phyloP scores from a whole-genome alignment of 1,139 yeast species.

The Taphrina pruni region DNA sequence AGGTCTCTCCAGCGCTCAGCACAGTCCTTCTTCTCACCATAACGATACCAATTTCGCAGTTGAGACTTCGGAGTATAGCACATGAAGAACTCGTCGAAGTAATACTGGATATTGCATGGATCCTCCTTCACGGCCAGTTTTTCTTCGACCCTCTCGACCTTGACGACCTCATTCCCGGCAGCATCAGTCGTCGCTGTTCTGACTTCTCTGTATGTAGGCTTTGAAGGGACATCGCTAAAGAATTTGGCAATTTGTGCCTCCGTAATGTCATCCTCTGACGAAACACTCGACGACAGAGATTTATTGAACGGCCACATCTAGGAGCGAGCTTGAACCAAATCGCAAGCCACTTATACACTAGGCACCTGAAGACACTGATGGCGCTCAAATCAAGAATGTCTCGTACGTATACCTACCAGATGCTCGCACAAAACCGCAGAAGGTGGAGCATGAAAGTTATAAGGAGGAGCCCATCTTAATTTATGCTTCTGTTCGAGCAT shows the following conservation, averaged over 20 bases:
- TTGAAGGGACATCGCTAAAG: constrained; percentile 12
- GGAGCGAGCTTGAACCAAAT: neutral
- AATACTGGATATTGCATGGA: constrained; percentile 38
- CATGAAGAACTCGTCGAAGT: constrained; percentile 45
- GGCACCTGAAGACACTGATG: too few relatives aligned
- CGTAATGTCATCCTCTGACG: constrained; percentile 23
- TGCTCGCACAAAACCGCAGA: neutral
- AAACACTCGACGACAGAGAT: neutral
- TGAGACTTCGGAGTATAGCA: constrained; percentile 43
- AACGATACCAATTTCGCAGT: constrained; percentile 43
- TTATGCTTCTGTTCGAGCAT: neutral
- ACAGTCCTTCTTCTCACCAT: constrained; percentile 43
- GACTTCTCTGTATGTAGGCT: constrained; percentile 1
- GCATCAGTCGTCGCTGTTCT: constrained; percentile 3
- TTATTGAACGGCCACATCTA: constrained; percentile 33
- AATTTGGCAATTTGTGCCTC: constrained; percentile 28
- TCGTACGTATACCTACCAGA: neutral
- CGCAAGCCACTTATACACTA: neutral
- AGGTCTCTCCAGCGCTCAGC: constrained; percentile 42
- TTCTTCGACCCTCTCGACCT: constrained; percentile 7
- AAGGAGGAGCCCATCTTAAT: neutral
- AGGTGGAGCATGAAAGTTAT: neutral
- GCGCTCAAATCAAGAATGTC: too few relatives aligned
- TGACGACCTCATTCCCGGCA: neutral
- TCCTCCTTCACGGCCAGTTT: constrained; percentile 18